A percentile compares a stretch with the other conserved stretches of the same genome.
Conservation (phyloP, 441 rosid genomes). For the Populus tomentosa region DNA sequence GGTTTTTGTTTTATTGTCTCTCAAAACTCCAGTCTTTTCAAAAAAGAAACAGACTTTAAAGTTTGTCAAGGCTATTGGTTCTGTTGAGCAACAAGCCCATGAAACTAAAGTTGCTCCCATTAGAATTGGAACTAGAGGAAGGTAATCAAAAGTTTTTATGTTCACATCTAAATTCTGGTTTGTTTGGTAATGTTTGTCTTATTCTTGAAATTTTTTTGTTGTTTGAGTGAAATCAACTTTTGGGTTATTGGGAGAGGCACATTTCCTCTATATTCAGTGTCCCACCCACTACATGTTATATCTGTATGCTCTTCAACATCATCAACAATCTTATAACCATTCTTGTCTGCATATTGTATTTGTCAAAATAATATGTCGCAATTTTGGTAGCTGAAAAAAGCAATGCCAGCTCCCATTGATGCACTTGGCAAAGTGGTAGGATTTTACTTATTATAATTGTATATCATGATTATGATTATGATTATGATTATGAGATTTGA, state of each 20-base stretch:
- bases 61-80: conserved; percentile 52
- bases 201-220: background rate
- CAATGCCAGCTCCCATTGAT: no score
- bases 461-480: no score
- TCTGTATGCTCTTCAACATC: no score
- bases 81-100: conserved; percentile 63
- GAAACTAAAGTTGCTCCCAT: conserved; percentile 51
- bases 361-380: no score
- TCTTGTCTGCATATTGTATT: no score
- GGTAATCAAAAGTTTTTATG: conserved; percentile 32
- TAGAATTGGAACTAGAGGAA: conserved; percentile 92
- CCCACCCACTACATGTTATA: no score
- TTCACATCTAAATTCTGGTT: background rate
- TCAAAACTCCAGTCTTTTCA: conserved; percentile 30
- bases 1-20: conserved; percentile 29
- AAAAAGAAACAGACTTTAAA: conserved; percentile 27
- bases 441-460: no score
- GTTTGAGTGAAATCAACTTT: conserved; percentile 7
- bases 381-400: no score
- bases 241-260: background rate
- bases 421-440: no score
- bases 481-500: no score
- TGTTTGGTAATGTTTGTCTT: background rate
- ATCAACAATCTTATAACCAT: no score
- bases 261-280: no score